These are phyloP conservation scores for Colletotrichum sansevieriae DNA, from an alignment of 2,329 filamentous ascomycete species.

Conservation along the genomic window DNA sequence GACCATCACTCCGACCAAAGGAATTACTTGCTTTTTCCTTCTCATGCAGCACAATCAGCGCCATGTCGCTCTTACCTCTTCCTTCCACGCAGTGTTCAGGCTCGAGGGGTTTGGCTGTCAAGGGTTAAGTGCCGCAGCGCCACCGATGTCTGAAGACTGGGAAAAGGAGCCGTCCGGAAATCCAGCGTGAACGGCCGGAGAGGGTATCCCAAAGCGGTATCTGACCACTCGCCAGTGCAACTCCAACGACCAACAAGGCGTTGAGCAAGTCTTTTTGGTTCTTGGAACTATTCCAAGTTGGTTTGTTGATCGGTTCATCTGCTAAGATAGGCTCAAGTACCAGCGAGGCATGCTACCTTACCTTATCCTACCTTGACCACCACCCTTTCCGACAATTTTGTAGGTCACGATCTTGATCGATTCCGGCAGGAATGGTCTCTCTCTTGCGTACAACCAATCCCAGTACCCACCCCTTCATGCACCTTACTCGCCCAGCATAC, in stretches of 20 bases:
- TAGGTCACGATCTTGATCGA: slow-evolving; percentile 33
- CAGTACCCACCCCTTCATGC: slow-evolving; percentile 26
- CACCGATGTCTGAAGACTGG: slow-evolving; percentile 1
- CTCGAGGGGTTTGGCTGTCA: not conserved
- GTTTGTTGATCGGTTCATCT: slow-evolving; percentile 25
- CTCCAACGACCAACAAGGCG: slow-evolving; percentile 31
- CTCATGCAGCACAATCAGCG: not conserved
- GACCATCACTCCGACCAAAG: not conserved
- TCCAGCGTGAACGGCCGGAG: slow-evolving; percentile 10
- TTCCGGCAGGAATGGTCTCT: slow-evolving; percentile 24
- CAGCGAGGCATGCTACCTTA: slow-evolving; percentile 7
- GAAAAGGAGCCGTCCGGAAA: not conserved
- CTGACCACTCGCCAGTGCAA: slow-evolving; percentile 35
- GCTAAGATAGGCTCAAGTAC: slow-evolving; percentile 12
- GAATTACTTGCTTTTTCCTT: slow-evolving; percentile 1
- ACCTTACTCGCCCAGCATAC: slow-evolving; percentile 26
- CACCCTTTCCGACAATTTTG: not conserved
- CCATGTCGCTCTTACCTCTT: not conserved
- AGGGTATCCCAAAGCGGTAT: slow-evolving; percentile 36
- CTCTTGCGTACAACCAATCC: not conserved
- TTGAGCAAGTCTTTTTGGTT: slow-evolving; percentile 6
- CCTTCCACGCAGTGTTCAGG: not conserved
- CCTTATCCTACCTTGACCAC: slow-evolving; percentile 13
- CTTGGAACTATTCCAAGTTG: slow-evolving; percentile 21
- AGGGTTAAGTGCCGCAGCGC: slow-evolving; percentile 15